These are phyloP conservation scores for Dittrichia graveolens DNA, from an alignment of 129 eudicot genomes.

Conservation along the genomic window DNA sequence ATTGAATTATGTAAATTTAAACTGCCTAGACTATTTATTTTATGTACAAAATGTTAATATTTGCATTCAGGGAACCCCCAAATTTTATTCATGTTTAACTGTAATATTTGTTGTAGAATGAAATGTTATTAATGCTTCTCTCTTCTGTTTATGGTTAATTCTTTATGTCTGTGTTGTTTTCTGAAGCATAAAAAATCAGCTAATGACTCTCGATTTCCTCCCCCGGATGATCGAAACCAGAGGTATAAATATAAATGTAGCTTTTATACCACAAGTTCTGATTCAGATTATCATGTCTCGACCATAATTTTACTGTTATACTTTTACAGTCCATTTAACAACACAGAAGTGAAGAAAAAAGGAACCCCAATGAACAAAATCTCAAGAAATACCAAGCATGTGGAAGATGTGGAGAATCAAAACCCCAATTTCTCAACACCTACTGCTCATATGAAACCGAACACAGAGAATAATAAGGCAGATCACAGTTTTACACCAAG, in stretches of 20 bases:
- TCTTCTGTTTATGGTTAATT: background rate
- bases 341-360: conserved; percentile 57
- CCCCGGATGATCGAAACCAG: conserved; percentile 45
- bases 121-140: too few species aligned
- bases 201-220: conserved; percentile 48
- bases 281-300: background rate
- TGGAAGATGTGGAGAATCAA: conserved; percentile 64
- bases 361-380: conserved; percentile 38
- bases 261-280: background rate
- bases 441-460: conserved; percentile 45
- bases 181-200: conserved; percentile 49
- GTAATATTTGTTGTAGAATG: too few species aligned
- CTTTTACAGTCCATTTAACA: conserved; percentile 37
- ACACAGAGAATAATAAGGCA: conserved; percentile 41
- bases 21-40: too few species aligned
- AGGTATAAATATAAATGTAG: conserved; percentile 39
- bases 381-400: conserved; percentile 16
- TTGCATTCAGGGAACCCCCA: too few species aligned
- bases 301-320: background rate
- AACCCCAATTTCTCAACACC: conserved; percentile 63
- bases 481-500: conserved; percentile 26
- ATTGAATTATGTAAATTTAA: too few species aligned
- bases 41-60: too few species aligned
- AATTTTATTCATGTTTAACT: too few species aligned
- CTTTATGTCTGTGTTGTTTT: background rate